Evolutionary conservation across 768 basidiomycete species (phyloP).

Genomic region (Amanita pseudoporphyria): DNA sequence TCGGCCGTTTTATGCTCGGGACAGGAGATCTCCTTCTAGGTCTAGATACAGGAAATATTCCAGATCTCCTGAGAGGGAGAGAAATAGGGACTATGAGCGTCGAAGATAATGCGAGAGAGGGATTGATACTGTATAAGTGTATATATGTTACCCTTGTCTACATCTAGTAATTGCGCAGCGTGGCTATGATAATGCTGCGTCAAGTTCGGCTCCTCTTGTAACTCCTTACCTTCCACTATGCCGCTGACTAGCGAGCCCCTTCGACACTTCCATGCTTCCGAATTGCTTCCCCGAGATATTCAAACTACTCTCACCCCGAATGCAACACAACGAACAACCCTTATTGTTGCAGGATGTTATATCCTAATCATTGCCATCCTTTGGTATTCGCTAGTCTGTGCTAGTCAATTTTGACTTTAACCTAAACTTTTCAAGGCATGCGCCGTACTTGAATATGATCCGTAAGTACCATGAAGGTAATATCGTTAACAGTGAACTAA

Average conservation of each 20-base stretch:
- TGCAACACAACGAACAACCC: slow-evolving; percentile 60
- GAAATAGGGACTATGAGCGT: slow-evolving; percentile 17
- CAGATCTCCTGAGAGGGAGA: slow-evolving; percentile 6
- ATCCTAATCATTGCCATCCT: slow-evolving; percentile 68
- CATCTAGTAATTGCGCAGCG: background rate
- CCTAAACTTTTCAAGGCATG: slow-evolving; percentile 45
- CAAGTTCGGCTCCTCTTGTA: background rate
- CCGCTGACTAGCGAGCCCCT: background rate
- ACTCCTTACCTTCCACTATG: background rate
- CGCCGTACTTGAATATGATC: slow-evolving; percentile 61
- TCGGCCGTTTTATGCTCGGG: background rate
- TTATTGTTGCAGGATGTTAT: slow-evolving; percentile 76
- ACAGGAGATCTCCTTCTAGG: background rate
- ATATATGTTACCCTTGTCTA: background rate
- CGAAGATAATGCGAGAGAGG: slow-evolving; percentile 8
- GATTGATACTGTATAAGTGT: no score
- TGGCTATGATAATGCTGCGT: background rate
- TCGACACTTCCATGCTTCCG: background rate
- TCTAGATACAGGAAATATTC: background rate
- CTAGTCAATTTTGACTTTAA: background rate
- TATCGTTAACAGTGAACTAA: slow-evolving; percentile 3
- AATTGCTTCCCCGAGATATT: slow-evolving; percentile 23
- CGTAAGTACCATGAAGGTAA: slow-evolving; percentile 37
- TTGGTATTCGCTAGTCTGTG: slow-evolving; percentile 40
- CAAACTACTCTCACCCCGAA: slow-evolving; percentile 48